phyloP scores from a whole-genome alignment of 371 early-diverging fungal genomes.

The Rhizopus arrhizus region DNA sequence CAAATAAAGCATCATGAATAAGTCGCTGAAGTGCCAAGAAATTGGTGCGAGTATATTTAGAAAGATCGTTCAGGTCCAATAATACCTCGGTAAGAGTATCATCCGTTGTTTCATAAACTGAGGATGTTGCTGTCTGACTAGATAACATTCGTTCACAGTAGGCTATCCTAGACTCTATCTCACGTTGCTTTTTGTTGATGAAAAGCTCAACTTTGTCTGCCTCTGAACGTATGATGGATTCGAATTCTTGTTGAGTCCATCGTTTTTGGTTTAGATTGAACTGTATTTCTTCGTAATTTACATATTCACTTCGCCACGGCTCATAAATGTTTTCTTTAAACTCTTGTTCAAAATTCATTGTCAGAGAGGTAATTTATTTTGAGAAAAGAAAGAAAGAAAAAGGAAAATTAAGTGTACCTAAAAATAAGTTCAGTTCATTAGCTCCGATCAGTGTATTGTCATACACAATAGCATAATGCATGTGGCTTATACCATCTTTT shows the following conservation, averaged over 20 bases:
- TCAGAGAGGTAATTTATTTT: conserved; percentile 2
- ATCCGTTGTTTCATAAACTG: conserved; percentile 61
- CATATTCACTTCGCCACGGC: conserved; percentile 87
- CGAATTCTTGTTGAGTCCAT: conserved; percentile 77
- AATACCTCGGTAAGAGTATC: conserved; percentile 79
- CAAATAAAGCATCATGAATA: conserved; percentile 58
- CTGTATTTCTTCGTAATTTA: conserved; percentile 82
- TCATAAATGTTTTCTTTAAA: conserved; percentile 69
- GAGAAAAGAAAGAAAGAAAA: conserved; percentile 13
- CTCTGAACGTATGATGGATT: conserved; percentile 81
- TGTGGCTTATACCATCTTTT: background rate
- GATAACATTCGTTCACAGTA: conserved; percentile 63
- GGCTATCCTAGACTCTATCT: conserved; percentile 83
- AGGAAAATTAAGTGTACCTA: conserved; percentile 2
- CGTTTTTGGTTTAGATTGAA: conserved; percentile 63
- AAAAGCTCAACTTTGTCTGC: conserved; percentile 77
- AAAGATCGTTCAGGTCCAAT: conserved; percentile 85
- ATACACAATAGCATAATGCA: background rate
- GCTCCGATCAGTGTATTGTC: background rate
- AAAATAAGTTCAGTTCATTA: background rate
- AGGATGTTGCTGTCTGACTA: conserved; percentile 26
- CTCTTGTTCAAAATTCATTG: conserved; percentile 87
- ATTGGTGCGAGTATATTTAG: conserved; percentile 94
- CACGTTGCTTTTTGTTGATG: conserved; percentile 75
- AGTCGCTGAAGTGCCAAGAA: conserved; percentile 93